Percentiles rank a stretch among this genome's conserved stretches.
phyloP scores from a whole-genome alignment of 352 stramenopile species.

The Pythium brachiatum region DNA sequence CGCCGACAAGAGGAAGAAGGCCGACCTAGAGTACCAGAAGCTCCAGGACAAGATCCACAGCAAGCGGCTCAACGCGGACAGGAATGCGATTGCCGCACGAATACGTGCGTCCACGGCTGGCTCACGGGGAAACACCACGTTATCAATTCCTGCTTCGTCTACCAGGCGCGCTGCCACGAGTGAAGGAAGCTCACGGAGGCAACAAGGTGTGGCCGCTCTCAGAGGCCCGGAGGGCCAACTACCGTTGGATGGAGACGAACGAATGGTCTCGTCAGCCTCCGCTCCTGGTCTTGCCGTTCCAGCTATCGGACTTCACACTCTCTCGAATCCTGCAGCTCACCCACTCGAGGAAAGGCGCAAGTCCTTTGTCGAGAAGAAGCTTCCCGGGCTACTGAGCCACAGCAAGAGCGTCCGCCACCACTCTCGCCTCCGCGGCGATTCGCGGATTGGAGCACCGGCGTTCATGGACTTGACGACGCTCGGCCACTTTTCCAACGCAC shows the following conservation, averaged over 20 bases:
- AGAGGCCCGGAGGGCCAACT: neutral
- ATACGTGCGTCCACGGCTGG: neutral
- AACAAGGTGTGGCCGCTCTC: neutral
- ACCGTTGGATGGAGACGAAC: neutral
- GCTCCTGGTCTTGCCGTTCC: neutral
- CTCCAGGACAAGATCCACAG: constrained; percentile 28
- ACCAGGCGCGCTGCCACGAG: neutral
- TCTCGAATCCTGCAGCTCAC: neutral
- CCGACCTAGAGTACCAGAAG: constrained; percentile 20
- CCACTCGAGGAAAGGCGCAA: neutral
- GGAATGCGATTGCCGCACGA: neutral
- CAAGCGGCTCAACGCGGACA: constrained; percentile 2
- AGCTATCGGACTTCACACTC: neutral
- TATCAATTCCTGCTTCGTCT: neutral
- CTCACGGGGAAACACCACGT: neutral
- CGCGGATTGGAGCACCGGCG: constrained; percentile 38
- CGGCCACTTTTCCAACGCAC: constrained; percentile 48
- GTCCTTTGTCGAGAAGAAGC: neutral
- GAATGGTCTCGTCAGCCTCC: neutral
- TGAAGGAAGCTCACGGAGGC: neutral
- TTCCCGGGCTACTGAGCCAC: constrained; percentile 18
- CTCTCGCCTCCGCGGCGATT: constrained; percentile 18
- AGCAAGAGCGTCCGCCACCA: constrained; percentile 3
- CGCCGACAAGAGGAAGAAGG: constrained; percentile 19
- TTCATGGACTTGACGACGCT: constrained; percentile 30